A percentile compares a stretch with the other conserved stretches of the same genome.
Evolutionary conservation across 305 asterid species (phyloP).

Genomic region (Fraxinus nigra): DNA sequence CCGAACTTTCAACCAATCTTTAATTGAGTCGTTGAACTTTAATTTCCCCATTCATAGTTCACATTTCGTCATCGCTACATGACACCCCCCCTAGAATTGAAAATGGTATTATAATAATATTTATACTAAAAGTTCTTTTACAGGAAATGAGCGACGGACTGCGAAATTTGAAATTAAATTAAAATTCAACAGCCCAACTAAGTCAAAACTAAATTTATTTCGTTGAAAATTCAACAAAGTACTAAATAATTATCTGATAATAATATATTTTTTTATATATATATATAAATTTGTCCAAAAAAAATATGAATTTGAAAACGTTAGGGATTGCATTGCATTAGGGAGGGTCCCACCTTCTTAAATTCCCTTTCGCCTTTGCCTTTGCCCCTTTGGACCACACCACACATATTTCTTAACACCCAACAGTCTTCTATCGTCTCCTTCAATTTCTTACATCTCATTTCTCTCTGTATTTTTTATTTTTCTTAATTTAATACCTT

Average conservation of each 20-base stretch:
- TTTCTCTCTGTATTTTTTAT: not conserved
- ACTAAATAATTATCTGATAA: not conserved
- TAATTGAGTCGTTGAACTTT: not conserved
- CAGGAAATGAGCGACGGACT: too few relatives aligned
- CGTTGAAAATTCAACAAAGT: not conserved
- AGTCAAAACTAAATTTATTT: too few relatives aligned
- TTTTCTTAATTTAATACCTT: not conserved
- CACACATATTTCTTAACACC: not conserved
- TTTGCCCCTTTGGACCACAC: slow-evolving; percentile 1
- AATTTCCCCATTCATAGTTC: not conserved
- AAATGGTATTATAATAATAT: too few relatives aligned
- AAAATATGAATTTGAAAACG: not conserved
- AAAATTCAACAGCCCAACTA: too few relatives aligned
- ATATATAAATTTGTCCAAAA: not conserved
- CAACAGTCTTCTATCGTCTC: not conserved
- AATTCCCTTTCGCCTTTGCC: not conserved
- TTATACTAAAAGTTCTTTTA: too few relatives aligned
- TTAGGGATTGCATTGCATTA: not conserved
- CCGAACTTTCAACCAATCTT: not conserved
- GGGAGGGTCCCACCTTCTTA: not conserved
- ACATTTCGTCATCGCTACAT: not conserved
- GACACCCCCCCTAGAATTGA: not conserved
- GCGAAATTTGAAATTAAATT: too few relatives aligned
- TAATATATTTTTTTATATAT: too few relatives aligned
- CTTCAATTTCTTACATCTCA: not conserved